Evolutionary conservation across 495 filamentous ascomycete species (phyloP), one percentile per base, ranked within the genome.

Genomic region (Jackrogersella multiformis): DNA sequence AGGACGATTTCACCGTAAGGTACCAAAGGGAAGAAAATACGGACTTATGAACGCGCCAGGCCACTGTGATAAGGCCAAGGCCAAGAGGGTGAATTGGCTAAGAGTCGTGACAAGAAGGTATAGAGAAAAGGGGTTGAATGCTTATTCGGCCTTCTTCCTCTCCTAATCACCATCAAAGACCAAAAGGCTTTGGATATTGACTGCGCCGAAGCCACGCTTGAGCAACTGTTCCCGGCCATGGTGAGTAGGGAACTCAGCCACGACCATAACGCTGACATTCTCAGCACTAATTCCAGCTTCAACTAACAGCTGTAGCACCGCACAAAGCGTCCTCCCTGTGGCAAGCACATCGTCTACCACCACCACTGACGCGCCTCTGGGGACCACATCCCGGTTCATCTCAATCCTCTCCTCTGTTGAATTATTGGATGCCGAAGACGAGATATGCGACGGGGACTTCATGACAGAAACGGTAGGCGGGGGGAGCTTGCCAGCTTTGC

Each of bases 331-430:
- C 66, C 79, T 62, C 52, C 86, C 87, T 26, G 84, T 86, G 34
- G 86, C 80, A 66, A 89, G 82, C 56, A 88, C 86, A 77, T 90
- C 87, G 72, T 90, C 87, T 44, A 90, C 79, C 5, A 90, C 81
- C 61, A 89, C 76, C 15, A 89, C 82, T 42, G 79, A 78, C 15
- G 76, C 76, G 21, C 76, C 81, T 38, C 16, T 73, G 3, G 77
- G 77, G 48, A 89, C 60, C 44, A 79, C 73, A 74, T 79, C 77
- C 56, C 69, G 70, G 23, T 79, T 77, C 71, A 90, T 84, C 74
- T 88, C 86, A 12, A 90, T 80, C 42, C 64, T 64, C 63, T 77
- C 77, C 73, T 79, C 78, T 57, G 69, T 69, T 44, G 66, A 60
- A 64, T 66, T 32, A 16, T 69, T 66, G 30, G 76, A 74, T 73